Evolutionary conservation across 768 basidiomycete species (phyloP), one percentile per base, ranked within the genome.

Genomic region (Phlegmacium glaucopus): DNA sequence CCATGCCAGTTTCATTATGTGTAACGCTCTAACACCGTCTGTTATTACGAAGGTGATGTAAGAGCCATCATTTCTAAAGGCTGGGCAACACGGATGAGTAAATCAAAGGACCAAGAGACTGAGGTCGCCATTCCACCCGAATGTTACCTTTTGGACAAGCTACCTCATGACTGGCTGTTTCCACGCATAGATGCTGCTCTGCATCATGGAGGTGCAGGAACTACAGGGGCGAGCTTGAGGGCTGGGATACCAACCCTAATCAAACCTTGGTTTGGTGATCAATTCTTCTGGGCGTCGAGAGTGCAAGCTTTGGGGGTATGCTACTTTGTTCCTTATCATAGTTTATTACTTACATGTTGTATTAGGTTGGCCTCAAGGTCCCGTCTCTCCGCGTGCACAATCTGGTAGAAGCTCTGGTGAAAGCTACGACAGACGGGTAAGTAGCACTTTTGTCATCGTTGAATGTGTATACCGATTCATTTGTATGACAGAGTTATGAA

Each of bases 171-270:
- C 58, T 81, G 80, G 80, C 65, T 82, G 27, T 82, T 82, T 63
- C 76, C 78, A 0, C 70, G 70, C 53, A 69, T 87, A 9, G 78
- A 83, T 55, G 85, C 82, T 2, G 82, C 72, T 8, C 48, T 85
- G 36, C 83, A 84, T 62, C 82, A 86, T 51, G 84, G 84, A 16
- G 85, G 85, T 7, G 84, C 84, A 4, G 85, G 84, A 10, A 87
- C 84, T 0, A 85, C 84, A 0, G 83, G 83, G 0, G 84, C 83
- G 2, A 81, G 78, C 58, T 63, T 86, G 51, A 73, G 79, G 59
- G 78, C 79, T 30, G 82, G 83, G 1, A 71, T 83, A 27, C 83
- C 84, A 2, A 87, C 84, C 1, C 53, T 85, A 48, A 85, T 87
- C 58, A 80, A 79, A 53, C 83, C 84, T 1, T 87, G 79, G 79